These are phyloP conservation scores for Haberlea rhodopensis DNA, from an alignment of 257 asterid genomes.

Conservation along the genomic window DNA sequence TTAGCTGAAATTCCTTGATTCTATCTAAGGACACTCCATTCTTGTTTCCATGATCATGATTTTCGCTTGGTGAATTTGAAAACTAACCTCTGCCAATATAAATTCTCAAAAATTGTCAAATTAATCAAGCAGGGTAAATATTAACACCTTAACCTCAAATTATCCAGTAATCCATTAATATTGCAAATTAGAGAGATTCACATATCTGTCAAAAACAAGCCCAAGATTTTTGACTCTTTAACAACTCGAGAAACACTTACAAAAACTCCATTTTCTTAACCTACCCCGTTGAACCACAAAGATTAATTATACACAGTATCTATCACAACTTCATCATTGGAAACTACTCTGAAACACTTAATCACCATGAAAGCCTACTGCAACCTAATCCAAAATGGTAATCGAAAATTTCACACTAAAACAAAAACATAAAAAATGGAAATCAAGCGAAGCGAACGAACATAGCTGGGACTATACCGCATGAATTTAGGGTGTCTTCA, in stretches of 20 bases:
- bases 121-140: too few species aligned
- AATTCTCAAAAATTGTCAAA: neutral
- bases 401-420: neutral
- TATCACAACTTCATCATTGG: neutral
- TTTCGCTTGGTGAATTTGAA: neutral
- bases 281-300: neutral
- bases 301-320: neutral
- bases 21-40: neutral
- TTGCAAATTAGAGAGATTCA: neutral
- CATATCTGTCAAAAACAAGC: neutral
- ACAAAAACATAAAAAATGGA: neutral
- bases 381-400: neutral
- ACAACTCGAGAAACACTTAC: neutral
- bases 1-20: neutral
- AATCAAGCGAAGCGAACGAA: neutral
- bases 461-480: neutral
- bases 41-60: neutral
- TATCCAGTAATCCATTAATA: neutral
- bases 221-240: neutral
- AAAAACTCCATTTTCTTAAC: neutral
- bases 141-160: neutral
- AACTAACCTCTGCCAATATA: neutral
- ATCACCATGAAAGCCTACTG: neutral
- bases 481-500: neutral
- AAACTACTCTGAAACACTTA: neutral